Evolutionary conservation across 2,329 filamentous ascomycete species (phyloP).

Genomic region (Ophiostoma triangulosporum): DNA sequence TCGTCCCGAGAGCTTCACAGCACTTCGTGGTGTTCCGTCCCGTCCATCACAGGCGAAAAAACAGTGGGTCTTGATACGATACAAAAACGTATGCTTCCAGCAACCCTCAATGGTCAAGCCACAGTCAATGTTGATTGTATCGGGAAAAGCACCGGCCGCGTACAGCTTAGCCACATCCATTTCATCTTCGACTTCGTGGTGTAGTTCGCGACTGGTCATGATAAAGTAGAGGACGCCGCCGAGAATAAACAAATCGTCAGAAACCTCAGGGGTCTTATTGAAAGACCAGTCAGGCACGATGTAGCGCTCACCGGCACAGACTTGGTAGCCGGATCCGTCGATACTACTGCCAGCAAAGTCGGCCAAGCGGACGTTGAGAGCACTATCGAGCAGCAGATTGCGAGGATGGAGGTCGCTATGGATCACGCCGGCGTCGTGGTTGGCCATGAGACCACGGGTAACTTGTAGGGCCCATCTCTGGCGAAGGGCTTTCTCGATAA

Average conservation of each 20-base stretch:
- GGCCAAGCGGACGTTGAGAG: background rate
- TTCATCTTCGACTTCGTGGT: background rate
- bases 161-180: background rate
- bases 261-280: background rate
- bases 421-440: background rate
- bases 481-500: background rate
- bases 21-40: too few species aligned
- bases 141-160: background rate
- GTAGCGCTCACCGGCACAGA: background rate
- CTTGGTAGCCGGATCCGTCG: background rate
- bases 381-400: background rate
- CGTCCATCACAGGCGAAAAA: too few species aligned
- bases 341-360: background rate
- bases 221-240: background rate
- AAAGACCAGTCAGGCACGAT: background rate
- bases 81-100: background rate
- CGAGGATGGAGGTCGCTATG: background rate
- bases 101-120: background rate
- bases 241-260: background rate
- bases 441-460: background rate
- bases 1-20: too few species aligned
- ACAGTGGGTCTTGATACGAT: too few species aligned
- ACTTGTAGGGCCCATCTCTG: background rate
- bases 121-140: background rate
- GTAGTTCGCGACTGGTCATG: background rate